Evolutionary conservation across 2,329 filamentous ascomycete species (phyloP).

Genomic region (Emmonsia crescens): DNA sequence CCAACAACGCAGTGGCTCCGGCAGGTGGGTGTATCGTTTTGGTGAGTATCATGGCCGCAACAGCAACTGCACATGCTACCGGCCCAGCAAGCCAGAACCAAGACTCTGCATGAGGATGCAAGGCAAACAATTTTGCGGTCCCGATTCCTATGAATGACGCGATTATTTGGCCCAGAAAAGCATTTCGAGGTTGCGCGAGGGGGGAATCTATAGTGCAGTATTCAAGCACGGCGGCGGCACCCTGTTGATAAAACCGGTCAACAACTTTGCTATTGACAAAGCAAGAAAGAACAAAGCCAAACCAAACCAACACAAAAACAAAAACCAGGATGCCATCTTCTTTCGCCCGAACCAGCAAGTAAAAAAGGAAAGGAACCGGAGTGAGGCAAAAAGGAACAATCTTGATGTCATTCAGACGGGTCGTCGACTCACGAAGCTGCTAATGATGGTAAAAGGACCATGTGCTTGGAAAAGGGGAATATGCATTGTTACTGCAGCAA

Average conservation of each 20-base stretch:
- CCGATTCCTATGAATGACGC: conserved; percentile 50
- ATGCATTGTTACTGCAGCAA: conserved; percentile 46
- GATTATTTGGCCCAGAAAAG: conserved; percentile 56
- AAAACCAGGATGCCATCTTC: neutral
- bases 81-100: conserved; percentile 56
- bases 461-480: conserved; percentile 45
- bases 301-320: neutral
- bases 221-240: conserved; percentile 64
- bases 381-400: neutral
- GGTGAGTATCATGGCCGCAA: conserved; percentile 55
- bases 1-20: conserved; percentile 61
- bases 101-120: conserved; percentile 36
- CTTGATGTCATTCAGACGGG: neutral
- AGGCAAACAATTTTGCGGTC: conserved; percentile 54
- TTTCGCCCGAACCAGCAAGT: neutral
- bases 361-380: neutral
- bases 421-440: conserved; percentile 51
- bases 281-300: neutral
- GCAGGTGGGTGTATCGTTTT: conserved; percentile 65
- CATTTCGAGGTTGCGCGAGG: conserved; percentile 61
- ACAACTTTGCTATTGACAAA: neutral
- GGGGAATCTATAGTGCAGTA: conserved; percentile 63
- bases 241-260: conserved; percentile 33
- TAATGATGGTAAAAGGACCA: conserved; percentile 52
- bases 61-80: conserved; percentile 53